Evolutionary conservation across 345 rosid genomes (phyloP).

Genomic region (Melaleuca alternifolia): DNA sequence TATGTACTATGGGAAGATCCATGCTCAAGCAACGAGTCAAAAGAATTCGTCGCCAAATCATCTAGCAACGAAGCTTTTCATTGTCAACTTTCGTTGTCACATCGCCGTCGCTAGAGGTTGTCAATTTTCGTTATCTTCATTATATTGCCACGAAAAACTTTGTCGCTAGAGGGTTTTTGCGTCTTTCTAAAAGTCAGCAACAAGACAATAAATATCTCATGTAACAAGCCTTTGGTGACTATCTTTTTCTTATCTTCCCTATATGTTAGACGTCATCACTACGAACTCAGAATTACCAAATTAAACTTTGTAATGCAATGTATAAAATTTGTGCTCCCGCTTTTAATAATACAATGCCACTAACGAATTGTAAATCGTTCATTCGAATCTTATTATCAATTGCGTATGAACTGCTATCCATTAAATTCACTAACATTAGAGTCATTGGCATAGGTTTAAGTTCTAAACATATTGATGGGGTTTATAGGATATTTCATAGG

Average conservation of each 20-base stretch:
- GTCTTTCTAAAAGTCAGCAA: not conserved
- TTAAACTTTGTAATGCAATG: not conserved
- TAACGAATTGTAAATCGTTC: not conserved
- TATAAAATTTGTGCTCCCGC: not conserved
- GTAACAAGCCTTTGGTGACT: not conserved
- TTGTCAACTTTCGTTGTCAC: not conserved
- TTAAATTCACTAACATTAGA: not conserved
- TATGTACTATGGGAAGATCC: not conserved
- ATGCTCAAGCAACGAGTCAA: not conserved
- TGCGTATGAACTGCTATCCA: not conserved
- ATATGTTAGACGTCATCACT: not conserved
- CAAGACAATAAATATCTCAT: not conserved
- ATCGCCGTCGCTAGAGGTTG: not conserved
- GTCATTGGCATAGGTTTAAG: not conserved
- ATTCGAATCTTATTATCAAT: not conserved
- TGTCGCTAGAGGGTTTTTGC: not conserved
- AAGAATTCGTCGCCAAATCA: not conserved
- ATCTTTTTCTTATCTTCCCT: not conserved
- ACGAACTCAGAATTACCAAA: not conserved
- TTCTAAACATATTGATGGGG: not conserved
- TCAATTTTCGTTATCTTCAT: not conserved
- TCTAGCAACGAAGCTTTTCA: not conserved
- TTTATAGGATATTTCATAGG: not conserved
- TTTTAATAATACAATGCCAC: not conserved
- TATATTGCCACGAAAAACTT: not conserved